Conservation (phyloP, 2,329 filamentous ascomycete genomes). For the Botrytis deweyae region DNA sequence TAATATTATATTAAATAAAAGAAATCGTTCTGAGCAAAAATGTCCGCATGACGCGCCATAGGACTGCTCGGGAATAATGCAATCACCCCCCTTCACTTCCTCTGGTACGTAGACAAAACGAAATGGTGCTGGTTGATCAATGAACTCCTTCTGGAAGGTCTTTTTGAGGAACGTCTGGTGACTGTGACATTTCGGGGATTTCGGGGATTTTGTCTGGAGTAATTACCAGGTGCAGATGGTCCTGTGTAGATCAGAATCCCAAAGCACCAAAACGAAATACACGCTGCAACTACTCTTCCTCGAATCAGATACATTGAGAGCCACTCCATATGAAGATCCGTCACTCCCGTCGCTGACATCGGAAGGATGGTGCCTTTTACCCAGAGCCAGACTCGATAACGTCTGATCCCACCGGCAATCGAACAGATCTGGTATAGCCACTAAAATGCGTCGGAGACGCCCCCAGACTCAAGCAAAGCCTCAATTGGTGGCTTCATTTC, state of each 20-base stretch:
- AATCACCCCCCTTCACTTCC: background rate
- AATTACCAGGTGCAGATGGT: background rate
- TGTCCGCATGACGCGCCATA: too few species aligned
- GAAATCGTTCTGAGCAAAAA: too few species aligned
- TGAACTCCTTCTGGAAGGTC: background rate
- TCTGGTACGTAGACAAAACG: background rate
- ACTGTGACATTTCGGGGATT: background rate
- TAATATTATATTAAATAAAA: too few species aligned
- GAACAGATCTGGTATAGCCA: background rate
- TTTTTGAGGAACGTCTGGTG: background rate
- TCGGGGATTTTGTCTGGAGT: background rate
- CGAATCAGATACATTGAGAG: background rate
- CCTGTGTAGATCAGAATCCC: background rate
- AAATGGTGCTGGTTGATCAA: background rate
- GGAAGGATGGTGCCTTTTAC: background rate
- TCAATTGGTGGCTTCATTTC: conserved; percentile 2
- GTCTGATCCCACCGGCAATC: background rate
- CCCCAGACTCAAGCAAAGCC: background rate
- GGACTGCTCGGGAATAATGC: background rate
- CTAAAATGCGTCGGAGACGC: background rate
- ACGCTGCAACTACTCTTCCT: background rate
- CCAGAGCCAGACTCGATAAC: background rate
- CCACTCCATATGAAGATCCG: background rate
- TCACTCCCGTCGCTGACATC: background rate
- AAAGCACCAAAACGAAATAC: background rate